Conservation (phyloP, 495 filamentous ascomycete species). For the Penicillium riverlandense region DNA sequence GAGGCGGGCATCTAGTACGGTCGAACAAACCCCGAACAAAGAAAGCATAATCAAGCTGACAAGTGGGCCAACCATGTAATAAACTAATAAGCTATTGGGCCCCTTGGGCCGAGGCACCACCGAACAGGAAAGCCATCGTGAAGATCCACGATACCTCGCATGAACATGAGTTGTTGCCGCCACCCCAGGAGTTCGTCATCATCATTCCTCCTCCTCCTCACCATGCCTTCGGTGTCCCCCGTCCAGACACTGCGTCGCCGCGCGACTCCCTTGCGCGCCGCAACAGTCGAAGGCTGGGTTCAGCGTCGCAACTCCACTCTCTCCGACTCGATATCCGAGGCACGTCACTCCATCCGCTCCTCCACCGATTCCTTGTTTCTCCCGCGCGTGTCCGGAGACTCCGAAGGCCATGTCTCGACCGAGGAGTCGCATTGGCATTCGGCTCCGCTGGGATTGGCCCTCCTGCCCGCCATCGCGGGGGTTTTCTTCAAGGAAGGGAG, state of each 20-base stretch:
- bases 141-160: no score
- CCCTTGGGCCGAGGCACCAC: no score
- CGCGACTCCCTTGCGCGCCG: conserved; percentile 27
- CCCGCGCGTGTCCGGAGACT: conserved; percentile 38
- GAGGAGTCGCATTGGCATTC: conserved; percentile 67
- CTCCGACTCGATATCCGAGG: conserved; percentile 64
- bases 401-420: conserved; percentile 13
- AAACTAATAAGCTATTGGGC: no score
- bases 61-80: no score
- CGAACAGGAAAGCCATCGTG: no score
- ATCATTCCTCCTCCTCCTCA: conserved; percentile 8
- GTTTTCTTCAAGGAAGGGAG: conserved; percentile 80
- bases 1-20: no score
- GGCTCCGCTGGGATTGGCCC: conserved; percentile 69
- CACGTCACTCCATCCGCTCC: conserved; percentile 55
- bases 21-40: not conserved
- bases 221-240: conserved; percentile 2
- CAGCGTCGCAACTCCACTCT: conserved; percentile 67
- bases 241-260: conserved; percentile 28
- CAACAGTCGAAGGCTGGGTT: conserved; percentile 29
- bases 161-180: no score
- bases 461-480: conserved; percentile 79
- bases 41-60: not conserved
- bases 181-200: conserved; percentile 4
- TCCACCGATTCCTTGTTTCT: conserved; percentile 70